Base-by-base conservation (phyloP, 352 stramenopile genomes). In the Phytopythium delawarense region DNA sequence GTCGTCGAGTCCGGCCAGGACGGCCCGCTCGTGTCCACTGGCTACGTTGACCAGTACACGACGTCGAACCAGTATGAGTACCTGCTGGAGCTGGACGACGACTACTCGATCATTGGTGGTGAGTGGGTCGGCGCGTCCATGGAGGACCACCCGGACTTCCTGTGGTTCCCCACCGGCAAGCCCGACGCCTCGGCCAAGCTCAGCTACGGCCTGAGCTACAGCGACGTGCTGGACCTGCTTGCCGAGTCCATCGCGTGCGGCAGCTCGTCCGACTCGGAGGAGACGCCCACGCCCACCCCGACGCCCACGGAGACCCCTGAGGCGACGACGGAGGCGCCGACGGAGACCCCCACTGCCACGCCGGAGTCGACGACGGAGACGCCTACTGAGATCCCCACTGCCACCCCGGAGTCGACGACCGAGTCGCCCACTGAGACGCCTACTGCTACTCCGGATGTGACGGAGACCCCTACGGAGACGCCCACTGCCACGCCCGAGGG, bases 1-100 rank as follows among this genome's bases (percentile, higher is more conserved):
- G 65, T 88, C 20, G 56, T 71, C n/a, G 73, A 84, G 52, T 67
- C 64, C 1, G 69, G 70, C 55, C 71, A 74, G 18, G 68, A 81
- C 48, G 71, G 73, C 0, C 70, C 73, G 37, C 71, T 78, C 11
- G 71, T 79, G 49, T 63, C 63, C 0, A 71, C 69, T 0, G 53
- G 63, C 7, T 35, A 67, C 20, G 67, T 74, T 15, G 57, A 76
- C 48, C 20, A 23, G 25, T 75, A 72, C 63, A 79, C 66, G 25
- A 64, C 62, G 8, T 74, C 65, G 9, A 35, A 70, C 30, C 50
- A 61, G 28, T 79, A 81, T 50, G 56, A 72, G 50, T 79, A 79
- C 53, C 55, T 79, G 46, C 61, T 81, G 4, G 71, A 79, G 64
- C 59, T 81, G 34, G 71, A 77, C 58, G 63, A 58, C 37, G 66